Evolutionary conservation across 768 basidiomycete genomes (phyloP).

Genomic region (Daedaleopsis sinensis): DNA sequence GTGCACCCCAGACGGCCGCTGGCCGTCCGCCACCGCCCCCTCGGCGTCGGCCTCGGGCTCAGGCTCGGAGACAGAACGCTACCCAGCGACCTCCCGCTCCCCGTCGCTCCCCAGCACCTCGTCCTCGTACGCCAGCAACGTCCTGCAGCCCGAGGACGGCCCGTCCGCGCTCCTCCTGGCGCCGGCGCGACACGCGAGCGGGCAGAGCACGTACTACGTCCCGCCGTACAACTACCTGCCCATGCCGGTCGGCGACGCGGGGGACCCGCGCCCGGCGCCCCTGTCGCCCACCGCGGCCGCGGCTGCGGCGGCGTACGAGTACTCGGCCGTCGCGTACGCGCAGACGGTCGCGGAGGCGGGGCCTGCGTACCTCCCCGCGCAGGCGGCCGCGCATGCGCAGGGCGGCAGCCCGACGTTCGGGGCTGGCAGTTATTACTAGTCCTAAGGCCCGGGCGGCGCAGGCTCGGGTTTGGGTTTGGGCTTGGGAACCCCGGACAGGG

Average conservation of each 20-base stretch:
- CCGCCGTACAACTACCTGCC: conserved; percentile 22
- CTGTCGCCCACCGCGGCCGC: conserved; percentile 16
- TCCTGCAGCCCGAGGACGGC: conserved; percentile 16
- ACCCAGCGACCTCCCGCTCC: conserved; percentile 23
- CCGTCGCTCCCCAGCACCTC: conserved; percentile 20
- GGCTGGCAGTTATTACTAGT: conserved; percentile 17
- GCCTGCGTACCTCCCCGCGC: conserved; percentile 17
- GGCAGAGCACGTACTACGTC: conserved; percentile 20
- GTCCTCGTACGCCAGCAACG: conserved; percentile 17
- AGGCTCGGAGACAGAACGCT: conserved; percentile 22
- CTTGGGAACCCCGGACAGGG: conserved; percentile 10
- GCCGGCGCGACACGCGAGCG: conserved; percentile 15
- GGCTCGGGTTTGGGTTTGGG: conserved; percentile 3
- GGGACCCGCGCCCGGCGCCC: conserved; percentile 18
- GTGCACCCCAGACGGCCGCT: conserved; percentile 19
- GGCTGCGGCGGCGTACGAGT: conserved; percentile 21
- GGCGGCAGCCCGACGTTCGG: conserved; percentile 20
- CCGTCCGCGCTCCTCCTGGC: conserved; percentile 16
- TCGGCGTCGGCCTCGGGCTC: too few species aligned
- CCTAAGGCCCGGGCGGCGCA: not conserved
- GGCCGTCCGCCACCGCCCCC: conserved; percentile 21
- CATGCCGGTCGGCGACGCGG: conserved; percentile 17
- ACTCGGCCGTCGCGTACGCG: conserved; percentile 20
- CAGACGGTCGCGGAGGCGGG: conserved; percentile 11
- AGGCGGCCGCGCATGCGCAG: conserved; percentile 11